Conservation (phyloP, 148 eudicot species). For the Amaranthus palmeri region DNA sequence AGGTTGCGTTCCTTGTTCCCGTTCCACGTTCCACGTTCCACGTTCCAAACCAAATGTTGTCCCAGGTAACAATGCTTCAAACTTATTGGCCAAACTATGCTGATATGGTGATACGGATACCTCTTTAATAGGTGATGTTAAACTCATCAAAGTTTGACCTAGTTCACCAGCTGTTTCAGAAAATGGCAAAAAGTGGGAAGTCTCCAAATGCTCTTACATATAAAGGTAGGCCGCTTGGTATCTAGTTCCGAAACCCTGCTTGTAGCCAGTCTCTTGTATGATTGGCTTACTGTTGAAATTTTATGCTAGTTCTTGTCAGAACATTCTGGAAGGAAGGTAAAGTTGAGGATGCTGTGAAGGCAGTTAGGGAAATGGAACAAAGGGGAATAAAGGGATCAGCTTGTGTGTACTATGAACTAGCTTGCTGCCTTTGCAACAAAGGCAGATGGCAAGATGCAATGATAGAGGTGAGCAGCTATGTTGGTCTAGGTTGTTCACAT, state of each 20-base stretch:
- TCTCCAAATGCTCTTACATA: constrained; percentile 80
- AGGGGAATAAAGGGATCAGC: constrained; percentile 76
- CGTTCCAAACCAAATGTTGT: too few species aligned
- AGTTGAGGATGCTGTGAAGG: constrained; percentile 67
- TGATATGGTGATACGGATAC: not conserved
- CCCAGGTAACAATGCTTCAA: not conserved
- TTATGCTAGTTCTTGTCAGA: constrained; percentile 67
- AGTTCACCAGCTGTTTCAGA: constrained; percentile 67
- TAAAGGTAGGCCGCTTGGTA: constrained; percentile 44
- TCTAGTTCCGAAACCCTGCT: not conserved
- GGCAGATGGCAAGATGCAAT: constrained; percentile 89
- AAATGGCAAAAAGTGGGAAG: constrained; percentile 71
- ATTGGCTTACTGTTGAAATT: constrained; percentile 7
- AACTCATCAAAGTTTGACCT: constrained; percentile 66
- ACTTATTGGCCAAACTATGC: not conserved
- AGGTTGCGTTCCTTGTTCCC: too few species aligned
- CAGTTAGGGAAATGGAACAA: constrained; percentile 84
- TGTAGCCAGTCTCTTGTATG: not conserved
- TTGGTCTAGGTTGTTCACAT: constrained; percentile 9
- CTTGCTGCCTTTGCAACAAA: constrained; percentile 82
- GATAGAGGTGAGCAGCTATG: constrained; percentile 49
- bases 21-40: too few species aligned
- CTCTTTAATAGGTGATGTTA: constrained; percentile 71
- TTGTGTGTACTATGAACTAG: constrained; percentile 86
- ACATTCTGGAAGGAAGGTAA: constrained; percentile 77